phyloP scores from a whole-genome alignment of 2,329 filamentous ascomycete species.

The Verticillium alfalfae region DNA sequence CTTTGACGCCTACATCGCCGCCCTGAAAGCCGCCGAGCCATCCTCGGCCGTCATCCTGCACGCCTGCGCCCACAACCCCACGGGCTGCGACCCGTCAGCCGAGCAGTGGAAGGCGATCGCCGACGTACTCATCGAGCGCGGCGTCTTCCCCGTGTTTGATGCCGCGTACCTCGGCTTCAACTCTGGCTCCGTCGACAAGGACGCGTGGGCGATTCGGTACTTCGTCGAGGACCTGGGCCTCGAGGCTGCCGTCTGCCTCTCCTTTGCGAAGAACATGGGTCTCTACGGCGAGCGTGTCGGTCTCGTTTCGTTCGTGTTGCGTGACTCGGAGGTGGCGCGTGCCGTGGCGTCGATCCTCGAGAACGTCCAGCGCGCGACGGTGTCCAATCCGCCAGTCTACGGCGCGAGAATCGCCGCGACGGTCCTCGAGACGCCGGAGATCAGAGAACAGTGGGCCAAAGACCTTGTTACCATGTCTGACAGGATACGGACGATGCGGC shows the following conservation, averaged over 20 bases:
- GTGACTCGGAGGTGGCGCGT: constrained; percentile 4
- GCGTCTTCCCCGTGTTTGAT: constrained; percentile 23
- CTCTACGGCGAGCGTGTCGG: constrained; percentile 32
- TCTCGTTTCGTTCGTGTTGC: constrained; percentile 19
- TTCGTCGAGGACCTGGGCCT: constrained; percentile 26
- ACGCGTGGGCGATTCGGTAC: constrained; percentile 24
- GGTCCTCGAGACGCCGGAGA: constrained; percentile 20
- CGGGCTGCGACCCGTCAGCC: constrained; percentile 29
- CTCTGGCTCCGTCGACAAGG: constrained; percentile 21
- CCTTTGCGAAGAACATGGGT: constrained; percentile 57
- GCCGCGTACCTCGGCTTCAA: constrained; percentile 26
- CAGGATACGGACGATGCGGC: constrained; percentile 27
- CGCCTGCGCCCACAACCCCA: constrained; percentile 37
- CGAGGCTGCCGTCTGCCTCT: constrained; percentile 52
- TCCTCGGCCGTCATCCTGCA: constrained; percentile 27
- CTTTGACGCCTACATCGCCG: constrained; percentile 20
- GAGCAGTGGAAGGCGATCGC: constrained; percentile 24
- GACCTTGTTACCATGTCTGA: constrained; percentile 29
- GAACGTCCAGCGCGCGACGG: constrained; percentile 23
- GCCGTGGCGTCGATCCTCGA: constrained; percentile 21
- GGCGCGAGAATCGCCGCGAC: constrained; percentile 26
- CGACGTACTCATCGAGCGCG: constrained; percentile 17
- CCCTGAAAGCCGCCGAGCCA: constrained; percentile 18
- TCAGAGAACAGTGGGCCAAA: constrained; percentile 23
- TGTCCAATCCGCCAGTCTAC: constrained; percentile 28